These are phyloP conservation scores for Hylodesmum podocarpum DNA, from an alignment of 306 rosid species.

Conservation along the genomic window DNA sequence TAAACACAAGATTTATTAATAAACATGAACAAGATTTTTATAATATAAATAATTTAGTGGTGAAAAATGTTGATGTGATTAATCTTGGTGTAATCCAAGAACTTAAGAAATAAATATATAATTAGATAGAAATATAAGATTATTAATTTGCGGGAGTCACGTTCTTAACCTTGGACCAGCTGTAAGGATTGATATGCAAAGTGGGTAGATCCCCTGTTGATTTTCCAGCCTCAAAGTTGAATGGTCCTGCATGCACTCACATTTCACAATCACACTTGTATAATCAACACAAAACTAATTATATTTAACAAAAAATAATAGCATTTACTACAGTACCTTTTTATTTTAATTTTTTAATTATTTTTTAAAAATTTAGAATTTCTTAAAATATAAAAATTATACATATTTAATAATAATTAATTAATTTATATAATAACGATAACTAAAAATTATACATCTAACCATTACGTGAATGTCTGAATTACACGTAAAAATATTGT, in stretches of 20 bases:
- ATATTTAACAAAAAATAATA: no score
- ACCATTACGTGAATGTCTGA: no score
- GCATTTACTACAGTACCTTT: no score
- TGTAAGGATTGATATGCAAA: slow-evolving; percentile 73
- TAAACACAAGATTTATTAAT: not conserved
- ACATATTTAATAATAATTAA: no score
- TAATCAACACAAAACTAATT: not conserved
- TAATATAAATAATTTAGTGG: not conserved
- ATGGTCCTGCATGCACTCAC: slow-evolving; percentile 65
- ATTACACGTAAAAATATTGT: no score
- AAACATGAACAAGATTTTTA: not conserved
- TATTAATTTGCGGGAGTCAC: not conserved
- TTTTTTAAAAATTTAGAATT: no score
- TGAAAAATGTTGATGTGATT: not conserved
- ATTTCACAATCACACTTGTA: not conserved
- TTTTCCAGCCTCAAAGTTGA: slow-evolving; percentile 65
- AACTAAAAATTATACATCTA: no score
- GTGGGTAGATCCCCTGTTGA: slow-evolving; percentile 55
- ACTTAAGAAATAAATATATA: not conserved
- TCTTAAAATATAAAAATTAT: no score
- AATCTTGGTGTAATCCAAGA: not conserved
- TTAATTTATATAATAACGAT: no score
- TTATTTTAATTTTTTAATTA: no score
- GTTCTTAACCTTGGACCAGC: slow-evolving; percentile 76
- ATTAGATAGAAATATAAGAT: not conserved